Base-by-base conservation (phyloP, 148 eudicot genomes). In the Agrostemma githago region DNA sequence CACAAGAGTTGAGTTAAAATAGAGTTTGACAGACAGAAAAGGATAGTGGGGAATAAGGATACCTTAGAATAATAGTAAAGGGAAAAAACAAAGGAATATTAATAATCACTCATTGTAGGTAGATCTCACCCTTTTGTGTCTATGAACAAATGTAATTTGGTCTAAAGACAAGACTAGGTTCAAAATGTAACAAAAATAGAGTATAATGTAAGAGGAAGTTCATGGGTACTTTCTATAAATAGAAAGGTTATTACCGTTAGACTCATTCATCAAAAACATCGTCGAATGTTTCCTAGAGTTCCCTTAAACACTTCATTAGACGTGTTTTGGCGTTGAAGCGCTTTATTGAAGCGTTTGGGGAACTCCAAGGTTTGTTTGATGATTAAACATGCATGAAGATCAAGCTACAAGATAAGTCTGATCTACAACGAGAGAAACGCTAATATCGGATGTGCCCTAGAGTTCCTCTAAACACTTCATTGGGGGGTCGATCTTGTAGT, bases 341-440 rank as follows among this genome's bases (percentile, higher is more conserved):
- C 60, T 1, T 39, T 38, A 57, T 44, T 72, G 74, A 72, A 72
- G 64, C 64, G 74, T 72, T 72, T 72, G 74, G 64, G 74, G 74
- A 72, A 72, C 74, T 72, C 74, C 46, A 14, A 26, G 74, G 74
- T 39, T 54, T 64, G 56, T 8, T 40, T 26, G 34, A 26, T 72
- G 74, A 57, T 58, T 58, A 17, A 11, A 4, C 34, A 5, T n/a
- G 19, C 34, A 5, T n/a, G 19, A 3, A n/a, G 53, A 15, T 26
- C 34, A 26, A 26, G 34, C 34, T 0, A 26, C 34, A 26, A 1
- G 1, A 0, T 26, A 26, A 26, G 34, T 26, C 1, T 26, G 34
- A 26, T 26, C 34, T 26, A 26, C 34, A 26, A 26, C 34, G 34
- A 26, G 34, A 26, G 34, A 26, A 26, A 26, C 34, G 34, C 34